phyloP scores from a whole-genome alignment of 2,329 filamentous ascomycete genomes.

The Penicillium italicum region DNA sequence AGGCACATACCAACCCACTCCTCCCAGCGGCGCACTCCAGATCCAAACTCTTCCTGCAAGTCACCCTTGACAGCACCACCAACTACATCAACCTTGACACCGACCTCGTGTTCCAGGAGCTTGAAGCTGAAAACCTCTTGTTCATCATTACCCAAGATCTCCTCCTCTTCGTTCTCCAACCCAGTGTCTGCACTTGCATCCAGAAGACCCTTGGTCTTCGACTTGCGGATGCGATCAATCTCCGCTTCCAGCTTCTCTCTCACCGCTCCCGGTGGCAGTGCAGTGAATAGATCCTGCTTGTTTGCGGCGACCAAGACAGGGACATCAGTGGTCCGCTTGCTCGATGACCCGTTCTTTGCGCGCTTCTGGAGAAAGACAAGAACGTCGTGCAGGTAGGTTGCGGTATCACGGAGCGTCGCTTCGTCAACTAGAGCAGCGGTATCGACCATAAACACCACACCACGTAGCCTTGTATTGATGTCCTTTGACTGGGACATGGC shows the following conservation, averaged over 20 bases:
- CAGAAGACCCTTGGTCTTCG: slow-evolving; percentile 74
- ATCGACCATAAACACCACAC: slow-evolving; percentile 85
- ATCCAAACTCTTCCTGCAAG: slow-evolving; percentile 52
- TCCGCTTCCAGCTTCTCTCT: slow-evolving; percentile 73
- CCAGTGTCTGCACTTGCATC: slow-evolving; percentile 68
- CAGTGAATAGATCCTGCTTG: slow-evolving; percentile 93
- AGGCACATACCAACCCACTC: slow-evolving; percentile 79
- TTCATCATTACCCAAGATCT: slow-evolving; percentile 79
- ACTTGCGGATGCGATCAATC: slow-evolving; percentile 71
- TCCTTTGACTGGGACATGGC: slow-evolving; percentile 34
- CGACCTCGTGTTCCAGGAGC: slow-evolving; percentile 74
- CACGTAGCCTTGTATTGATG: slow-evolving; percentile 52
- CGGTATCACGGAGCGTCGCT: slow-evolving; percentile 63
- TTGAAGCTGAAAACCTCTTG: slow-evolving; percentile 73
- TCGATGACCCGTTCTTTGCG: slow-evolving; percentile 50
- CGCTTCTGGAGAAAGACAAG: slow-evolving; percentile 78
- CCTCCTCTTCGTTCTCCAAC: slow-evolving; percentile 69
- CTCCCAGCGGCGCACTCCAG: slow-evolving; percentile 82
- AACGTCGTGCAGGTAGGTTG: slow-evolving; percentile 82
- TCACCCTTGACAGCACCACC: slow-evolving; percentile 64
- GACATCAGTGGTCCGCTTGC: slow-evolving; percentile 58
- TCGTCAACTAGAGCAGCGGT: slow-evolving; percentile 60
- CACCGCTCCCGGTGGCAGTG: slow-evolving; percentile 74
- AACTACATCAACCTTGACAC: slow-evolving; percentile 70
- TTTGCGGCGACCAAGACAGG: slow-evolving; percentile 85